Conservation (phyloP, 257 asterid species). For the Verbena officinalis region DNA sequence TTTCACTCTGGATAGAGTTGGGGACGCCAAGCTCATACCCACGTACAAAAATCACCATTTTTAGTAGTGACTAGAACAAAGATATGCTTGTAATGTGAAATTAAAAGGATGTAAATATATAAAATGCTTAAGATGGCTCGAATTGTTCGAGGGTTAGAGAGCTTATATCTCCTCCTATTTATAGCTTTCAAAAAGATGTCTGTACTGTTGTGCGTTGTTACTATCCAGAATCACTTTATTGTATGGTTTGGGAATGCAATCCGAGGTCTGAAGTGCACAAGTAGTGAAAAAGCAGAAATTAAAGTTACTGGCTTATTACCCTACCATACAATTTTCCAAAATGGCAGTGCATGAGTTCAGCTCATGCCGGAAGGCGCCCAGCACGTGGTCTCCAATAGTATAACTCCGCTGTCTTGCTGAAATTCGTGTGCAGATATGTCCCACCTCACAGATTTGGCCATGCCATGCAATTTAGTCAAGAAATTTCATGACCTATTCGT, state of each 20-base stretch:
- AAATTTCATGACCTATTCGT: no score
- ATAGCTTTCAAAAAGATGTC: slow-evolving; percentile 19
- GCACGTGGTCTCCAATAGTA: slow-evolving; percentile 31
- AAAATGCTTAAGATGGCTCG: no score
- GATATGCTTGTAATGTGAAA: no score
- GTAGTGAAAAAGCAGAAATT: neutral
- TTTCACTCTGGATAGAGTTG: neutral
- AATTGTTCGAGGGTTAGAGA: slow-evolving; percentile 21
- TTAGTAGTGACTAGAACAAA: neutral
- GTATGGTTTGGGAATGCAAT: no score
- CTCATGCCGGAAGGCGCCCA: slow-evolving; percentile 21
- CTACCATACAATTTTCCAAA: no score
- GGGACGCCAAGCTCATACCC: slow-evolving; percentile 17
- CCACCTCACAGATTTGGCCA: slow-evolving; percentile 23
- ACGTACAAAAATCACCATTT: slow-evolving; percentile 23
- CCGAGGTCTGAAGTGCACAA: slow-evolving; percentile 27
- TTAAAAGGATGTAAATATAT: no score
- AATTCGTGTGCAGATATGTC: slow-evolving; percentile 30
- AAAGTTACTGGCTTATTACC: no score
- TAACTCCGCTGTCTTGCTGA: neutral
- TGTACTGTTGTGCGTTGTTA: neutral
- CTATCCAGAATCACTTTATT: neutral
- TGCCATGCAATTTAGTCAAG: no score
- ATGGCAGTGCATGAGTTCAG: slow-evolving; percentile 32
- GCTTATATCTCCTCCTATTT: slow-evolving; percentile 14